Percentiles rank a stretch among this genome's conserved stretches.
Conservation (phyloP, 371 early-diverging fungal species). For the Mortierella sp. region DNA sequence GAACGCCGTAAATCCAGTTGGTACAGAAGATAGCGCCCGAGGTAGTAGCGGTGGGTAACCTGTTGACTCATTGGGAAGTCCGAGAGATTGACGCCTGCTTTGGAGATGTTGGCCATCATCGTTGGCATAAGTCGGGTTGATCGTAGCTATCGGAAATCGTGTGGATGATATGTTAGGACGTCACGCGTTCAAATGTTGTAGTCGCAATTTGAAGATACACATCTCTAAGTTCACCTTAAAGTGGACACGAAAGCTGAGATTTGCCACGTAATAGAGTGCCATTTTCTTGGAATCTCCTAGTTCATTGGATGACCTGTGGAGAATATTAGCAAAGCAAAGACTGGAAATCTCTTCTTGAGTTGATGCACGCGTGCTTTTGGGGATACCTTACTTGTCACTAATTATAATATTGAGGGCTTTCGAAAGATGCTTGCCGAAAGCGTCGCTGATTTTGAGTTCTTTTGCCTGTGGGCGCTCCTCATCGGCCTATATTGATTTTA, state of each 20-base stretch:
- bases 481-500: conserved; percentile 32
- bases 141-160: conserved; percentile 20
- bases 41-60: conserved; percentile 69
- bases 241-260: conserved; percentile 67
- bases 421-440: conserved; percentile 27
- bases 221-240: conserved; percentile 57
- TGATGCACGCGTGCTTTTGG: background rate
- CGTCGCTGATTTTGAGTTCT: conserved; percentile 47
- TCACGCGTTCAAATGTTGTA: background rate
- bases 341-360: background rate
- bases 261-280: conserved; percentile 66
- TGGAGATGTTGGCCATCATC: conserved; percentile 63
- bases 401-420: conserved; percentile 40
- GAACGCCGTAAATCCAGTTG: conserved; percentile 58
- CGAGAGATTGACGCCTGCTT: conserved; percentile 57
- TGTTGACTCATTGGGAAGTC: conserved; percentile 67
- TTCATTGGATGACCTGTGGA: conserved; percentile 21
- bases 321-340: background rate
- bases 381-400: conserved; percentile 38
- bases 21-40: conserved; percentile 66
- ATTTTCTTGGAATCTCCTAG: conserved; percentile 62
- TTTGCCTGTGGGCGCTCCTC: conserved; percentile 37
- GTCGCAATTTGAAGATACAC: background rate
- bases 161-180: background rate
- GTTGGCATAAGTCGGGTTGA: conserved; percentile 67